Percentiles rank a stretch among this genome's conserved stretches.
Evolutionary conservation across 495 filamentous ascomycete species (phyloP).

Genomic region (Aspergillus hancockii): DNA sequence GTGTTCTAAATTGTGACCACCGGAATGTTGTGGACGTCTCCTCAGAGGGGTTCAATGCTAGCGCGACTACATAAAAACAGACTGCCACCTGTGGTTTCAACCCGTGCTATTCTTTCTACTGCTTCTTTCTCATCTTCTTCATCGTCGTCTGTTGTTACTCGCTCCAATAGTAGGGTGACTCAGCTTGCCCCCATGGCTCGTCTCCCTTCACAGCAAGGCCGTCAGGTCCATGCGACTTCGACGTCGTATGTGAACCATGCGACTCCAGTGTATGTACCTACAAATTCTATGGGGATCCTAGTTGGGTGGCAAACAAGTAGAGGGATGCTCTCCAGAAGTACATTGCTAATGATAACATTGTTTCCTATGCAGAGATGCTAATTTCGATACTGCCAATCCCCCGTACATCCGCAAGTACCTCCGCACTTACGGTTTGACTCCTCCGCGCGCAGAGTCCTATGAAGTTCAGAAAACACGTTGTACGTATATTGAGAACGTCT

Average conservation of each 20-base stretch:
- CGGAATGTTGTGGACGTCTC: constrained; percentile 41
- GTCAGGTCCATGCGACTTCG: constrained; percentile 41
- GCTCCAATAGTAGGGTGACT: constrained; percentile 27
- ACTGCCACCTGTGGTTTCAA: constrained; percentile 23
- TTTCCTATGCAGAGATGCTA: constrained; percentile 35
- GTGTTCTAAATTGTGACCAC: constrained; percentile 21
- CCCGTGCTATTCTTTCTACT: constrained; percentile 25
- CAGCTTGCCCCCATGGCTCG: constrained; percentile 43
- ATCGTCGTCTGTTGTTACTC: constrained; percentile 11
- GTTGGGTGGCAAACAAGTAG: background rate
- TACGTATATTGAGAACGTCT: constrained; percentile 30
- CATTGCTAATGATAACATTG: background rate
- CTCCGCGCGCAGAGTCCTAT: constrained; percentile 69
- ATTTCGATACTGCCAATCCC: constrained; percentile 64
- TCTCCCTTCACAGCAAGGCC: constrained; percentile 44
- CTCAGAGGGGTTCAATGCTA: constrained; percentile 40
- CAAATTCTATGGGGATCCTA: background rate
- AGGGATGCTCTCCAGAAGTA: background rate
- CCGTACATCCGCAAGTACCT: constrained; percentile 67
- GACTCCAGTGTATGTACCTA: constrained; percentile 35
- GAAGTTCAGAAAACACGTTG: constrained; percentile 70
- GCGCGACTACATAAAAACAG: constrained; percentile 41
- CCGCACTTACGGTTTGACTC: constrained; percentile 69
- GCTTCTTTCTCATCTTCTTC: constrained; percentile 9
- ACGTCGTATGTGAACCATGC: constrained; percentile 41